Evolutionary conservation across 768 basidiomycete species (phyloP), one percentile per base, ranked within the genome.

Genomic region (Calvatia gigantea): DNA sequence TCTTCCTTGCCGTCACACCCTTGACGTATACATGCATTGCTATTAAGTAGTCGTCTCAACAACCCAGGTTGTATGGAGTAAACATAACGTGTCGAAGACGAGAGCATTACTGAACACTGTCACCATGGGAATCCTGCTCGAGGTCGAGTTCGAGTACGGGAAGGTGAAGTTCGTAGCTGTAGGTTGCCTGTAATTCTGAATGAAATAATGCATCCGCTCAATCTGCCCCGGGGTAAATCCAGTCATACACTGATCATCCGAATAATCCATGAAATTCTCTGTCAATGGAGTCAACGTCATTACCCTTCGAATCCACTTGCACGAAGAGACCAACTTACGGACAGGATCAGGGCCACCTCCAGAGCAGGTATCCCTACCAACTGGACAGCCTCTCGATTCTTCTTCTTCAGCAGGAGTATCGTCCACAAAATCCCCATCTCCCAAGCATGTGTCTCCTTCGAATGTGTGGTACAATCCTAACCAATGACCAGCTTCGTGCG

Each of bases 401-500:
- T 63, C 61, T 0, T 69, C 67, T 60, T 76, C 75, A 17, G 76
- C 65, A 11, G 77, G 68, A 0, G 76, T 78, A 60, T 79, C 78
- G 15, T 68, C 70, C 5, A 79, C 75, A 14, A 61, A 56, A 58
- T 80, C 77, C 29, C 77, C 78, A 6, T 54, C 49, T 19, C 65
- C 67, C 3, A 56, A 56, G 46, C 71, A 74, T 4, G 35, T 45
- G 42, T 71, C 70, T 39, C 69, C 68, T 62, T 68, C 41, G 67
- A 79, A 80, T 28, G 78, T 78, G 60, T 80, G 78, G 57, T 74
- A 74, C 2, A 79, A 68, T 19, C 78, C 78, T 43, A 77, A 61
- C 78, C 79, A 81, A 61, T 80, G 78, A 3, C 79, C 75, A 8
- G 71, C 70, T 62, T 82, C 79, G 61, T 81, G 80, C 11, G 73